A percentile compares a stretch with the other conserved stretches of the same genome.
Conservation (phyloP, 2,329 filamentous ascomycete genomes). For the Hyphodiscus sp. region DNA sequence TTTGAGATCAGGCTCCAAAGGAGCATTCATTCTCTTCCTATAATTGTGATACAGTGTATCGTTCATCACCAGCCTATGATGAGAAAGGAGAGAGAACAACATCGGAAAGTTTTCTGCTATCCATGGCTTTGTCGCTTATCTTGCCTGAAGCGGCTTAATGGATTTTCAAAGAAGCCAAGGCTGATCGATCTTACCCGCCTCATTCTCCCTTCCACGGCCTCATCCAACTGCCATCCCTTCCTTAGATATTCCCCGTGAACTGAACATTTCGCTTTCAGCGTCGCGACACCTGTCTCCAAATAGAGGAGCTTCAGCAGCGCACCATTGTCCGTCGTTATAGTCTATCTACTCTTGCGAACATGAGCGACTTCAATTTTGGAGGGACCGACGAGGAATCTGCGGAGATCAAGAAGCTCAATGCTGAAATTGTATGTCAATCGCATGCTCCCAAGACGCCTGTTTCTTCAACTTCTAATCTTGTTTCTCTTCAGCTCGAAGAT, state of each 20-base stretch:
- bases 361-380: slow-evolving; percentile 70
- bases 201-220: neutral
- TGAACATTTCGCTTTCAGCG: neutral
- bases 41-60: slow-evolving; percentile 46
- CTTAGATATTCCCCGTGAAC: neutral
- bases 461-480: slow-evolving; percentile 10
- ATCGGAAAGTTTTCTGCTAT: neutral
- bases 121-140: neutral
- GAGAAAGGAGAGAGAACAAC: slow-evolving; percentile 18
- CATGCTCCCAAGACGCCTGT: neutral
- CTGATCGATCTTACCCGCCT: neutral
- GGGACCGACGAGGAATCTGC: slow-evolving; percentile 74
- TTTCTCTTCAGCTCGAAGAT: slow-evolving; percentile 40
- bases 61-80: slow-evolving; percentile 55
- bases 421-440: slow-evolving; percentile 62
- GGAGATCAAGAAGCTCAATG: slow-evolving; percentile 72
- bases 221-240: neutral
- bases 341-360: slow-evolving; percentile 30
- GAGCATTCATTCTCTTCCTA: slow-evolving; percentile 64
- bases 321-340: neutral
- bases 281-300: neutral
- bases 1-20: slow-evolving; percentile 50
- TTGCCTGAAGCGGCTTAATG: neutral
- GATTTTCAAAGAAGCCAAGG: neutral
- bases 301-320: neutral